A percentile compares a stretch with the other conserved stretches of the same genome.
Evolutionary conservation across 768 basidiomycete species (phyloP).

Genomic region (Pleurotus tuber-regium): DNA sequence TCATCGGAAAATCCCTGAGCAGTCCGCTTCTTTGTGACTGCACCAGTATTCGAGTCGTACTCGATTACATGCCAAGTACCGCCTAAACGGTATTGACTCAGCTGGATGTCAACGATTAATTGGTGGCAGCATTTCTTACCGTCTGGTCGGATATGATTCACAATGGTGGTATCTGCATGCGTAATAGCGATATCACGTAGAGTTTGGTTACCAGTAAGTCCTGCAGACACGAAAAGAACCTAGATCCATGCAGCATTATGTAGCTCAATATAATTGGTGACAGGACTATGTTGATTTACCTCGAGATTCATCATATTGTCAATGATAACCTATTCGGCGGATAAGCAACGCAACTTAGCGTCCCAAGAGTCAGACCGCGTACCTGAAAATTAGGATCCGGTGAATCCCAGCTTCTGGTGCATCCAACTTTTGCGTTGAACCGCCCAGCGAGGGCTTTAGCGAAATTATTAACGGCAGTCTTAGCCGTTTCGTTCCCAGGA

Average conservation of each 20-base stretch:
- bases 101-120: neutral
- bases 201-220: conserved; percentile 58
- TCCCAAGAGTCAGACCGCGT: too few species aligned
- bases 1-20: conserved; percentile 60
- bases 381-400: conserved; percentile 60
- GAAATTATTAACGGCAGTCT: conserved; percentile 53
- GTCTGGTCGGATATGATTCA: conserved; percentile 63
- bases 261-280: neutral
- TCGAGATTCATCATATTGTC: conserved; percentile 84
- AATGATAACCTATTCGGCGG: conserved; percentile 74
- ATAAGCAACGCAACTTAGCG: too few species aligned
- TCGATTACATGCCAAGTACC: conserved; percentile 63
- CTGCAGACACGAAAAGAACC: conserved; percentile 53
- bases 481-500: conserved; percentile 53
- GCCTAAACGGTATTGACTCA: conserved; percentile 34
- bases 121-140: conserved; percentile 31
- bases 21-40: conserved; percentile 54
- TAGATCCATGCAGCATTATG: neutral
- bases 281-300: conserved; percentile 15
- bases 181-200: conserved; percentile 57
- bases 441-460: conserved; percentile 54
- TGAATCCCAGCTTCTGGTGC: conserved; percentile 68
- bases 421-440: conserved; percentile 59
- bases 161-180: conserved; percentile 67
- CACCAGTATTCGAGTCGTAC: conserved; percentile 64